Conservation (phyloP, 2,329 filamentous ascomycete genomes). For the Xylaria sp. region DNA sequence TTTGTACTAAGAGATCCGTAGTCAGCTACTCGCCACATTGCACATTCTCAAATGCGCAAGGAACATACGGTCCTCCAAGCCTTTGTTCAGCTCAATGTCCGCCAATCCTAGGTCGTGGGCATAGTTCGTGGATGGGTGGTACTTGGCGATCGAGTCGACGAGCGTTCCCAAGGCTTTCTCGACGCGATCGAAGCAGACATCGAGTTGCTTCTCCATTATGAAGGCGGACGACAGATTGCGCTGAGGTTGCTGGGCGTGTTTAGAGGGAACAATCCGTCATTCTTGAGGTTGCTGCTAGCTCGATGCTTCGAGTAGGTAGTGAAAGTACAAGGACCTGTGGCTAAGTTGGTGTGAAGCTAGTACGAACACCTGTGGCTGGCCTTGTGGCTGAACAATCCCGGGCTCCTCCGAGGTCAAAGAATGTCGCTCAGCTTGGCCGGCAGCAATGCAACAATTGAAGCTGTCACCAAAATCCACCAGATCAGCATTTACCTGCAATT, state of each 20-base stretch:
- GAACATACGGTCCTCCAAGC: conserved; percentile 64
- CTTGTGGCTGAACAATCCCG: conserved; percentile 4
- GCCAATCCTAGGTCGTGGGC: conserved; percentile 72
- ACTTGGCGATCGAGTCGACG: conserved; percentile 79
- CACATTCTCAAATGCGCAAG: neutral
- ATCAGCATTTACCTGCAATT: conserved; percentile 27
- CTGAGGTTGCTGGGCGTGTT: neutral
- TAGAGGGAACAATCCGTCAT: neutral
- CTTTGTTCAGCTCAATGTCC: conserved; percentile 67
- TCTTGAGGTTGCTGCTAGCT: neutral
- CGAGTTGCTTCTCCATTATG: conserved; percentile 64
- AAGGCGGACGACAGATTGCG: neutral
- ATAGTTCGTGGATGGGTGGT: conserved; percentile 71
- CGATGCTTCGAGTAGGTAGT: neutral
- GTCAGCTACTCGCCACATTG: conserved; percentile 7
- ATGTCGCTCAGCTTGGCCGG: conserved; percentile 34
- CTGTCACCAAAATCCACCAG: conserved; percentile 24
- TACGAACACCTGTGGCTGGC: neutral
- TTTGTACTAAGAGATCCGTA: conserved; percentile 56
- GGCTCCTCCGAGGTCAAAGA: conserved; percentile 31
- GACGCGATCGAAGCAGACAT: conserved; percentile 65
- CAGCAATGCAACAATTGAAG: conserved; percentile 22
- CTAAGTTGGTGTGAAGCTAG: conserved; percentile 6
- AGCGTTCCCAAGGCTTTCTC: conserved; percentile 69
- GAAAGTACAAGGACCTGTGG: conserved; percentile 1